Percentiles rank a stretch among this genome's conserved stretches.
phyloP scores from a whole-genome alignment of 768 basidiomycete genomes.

The Cystofilobasidium bisporidii region DNA sequence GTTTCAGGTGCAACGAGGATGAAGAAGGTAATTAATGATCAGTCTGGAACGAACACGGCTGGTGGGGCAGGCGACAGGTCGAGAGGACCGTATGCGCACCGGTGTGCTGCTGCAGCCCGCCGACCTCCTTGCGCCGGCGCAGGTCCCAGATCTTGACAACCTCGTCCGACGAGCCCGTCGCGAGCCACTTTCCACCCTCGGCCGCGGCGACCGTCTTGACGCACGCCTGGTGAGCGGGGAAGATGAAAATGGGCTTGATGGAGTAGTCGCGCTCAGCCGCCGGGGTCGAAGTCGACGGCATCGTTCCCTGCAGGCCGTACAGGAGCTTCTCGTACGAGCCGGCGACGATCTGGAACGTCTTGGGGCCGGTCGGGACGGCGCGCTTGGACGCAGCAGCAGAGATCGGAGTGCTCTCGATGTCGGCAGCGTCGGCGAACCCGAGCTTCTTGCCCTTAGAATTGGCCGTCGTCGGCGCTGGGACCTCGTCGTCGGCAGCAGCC shows the following conservation, averaged over 20 bases:
- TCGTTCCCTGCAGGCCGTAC: slow-evolving; percentile 70
- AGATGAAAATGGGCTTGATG: slow-evolving; percentile 80
- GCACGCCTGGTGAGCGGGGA: slow-evolving; percentile 90
- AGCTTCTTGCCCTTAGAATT: slow-evolving; percentile 19
- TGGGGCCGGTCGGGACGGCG: slow-evolving; percentile 20
- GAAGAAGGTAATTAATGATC: not conserved
- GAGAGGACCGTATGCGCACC: slow-evolving; percentile 49
- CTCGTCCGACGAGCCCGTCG: slow-evolving; percentile 91
- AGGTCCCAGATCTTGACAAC: slow-evolving; percentile 96
- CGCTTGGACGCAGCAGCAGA: not conserved
- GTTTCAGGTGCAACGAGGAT: not conserved
- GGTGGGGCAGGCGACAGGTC: not conserved
- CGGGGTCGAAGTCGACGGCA: slow-evolving; percentile 37
- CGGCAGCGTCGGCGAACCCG: slow-evolving; percentile 16
- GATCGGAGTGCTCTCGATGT: no score
- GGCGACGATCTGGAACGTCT: slow-evolving; percentile 71
- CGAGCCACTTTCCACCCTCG: slow-evolving; percentile 87
- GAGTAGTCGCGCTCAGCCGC: slow-evolving; percentile 30
- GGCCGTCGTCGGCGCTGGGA: not conserved
- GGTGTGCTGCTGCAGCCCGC: slow-evolving; percentile 87
- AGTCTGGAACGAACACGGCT: not conserved
- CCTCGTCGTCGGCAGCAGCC: not conserved
- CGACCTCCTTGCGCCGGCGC: slow-evolving; percentile 79
- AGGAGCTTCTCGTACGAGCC: slow-evolving; percentile 95
- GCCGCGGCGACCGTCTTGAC: slow-evolving; percentile 84